phyloP scores from a whole-genome alignment of 192 early-diverging fungal genomes.

The Coemansia sp. region DNA sequence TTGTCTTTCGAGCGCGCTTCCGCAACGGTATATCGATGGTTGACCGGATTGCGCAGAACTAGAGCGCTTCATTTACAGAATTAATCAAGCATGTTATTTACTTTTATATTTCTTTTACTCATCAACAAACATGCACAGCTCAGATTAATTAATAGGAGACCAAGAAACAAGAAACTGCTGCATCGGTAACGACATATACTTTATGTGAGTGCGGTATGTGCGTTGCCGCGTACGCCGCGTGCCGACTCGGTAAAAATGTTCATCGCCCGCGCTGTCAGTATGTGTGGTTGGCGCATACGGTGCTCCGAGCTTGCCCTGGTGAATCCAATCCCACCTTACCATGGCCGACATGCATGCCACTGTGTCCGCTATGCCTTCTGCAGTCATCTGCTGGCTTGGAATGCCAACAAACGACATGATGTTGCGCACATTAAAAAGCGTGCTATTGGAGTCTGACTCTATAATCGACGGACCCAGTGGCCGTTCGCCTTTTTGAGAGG shows the following conservation, averaged over 20 bases:
- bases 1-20: constrained; percentile 91
- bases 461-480: not conserved
- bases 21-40: constrained; percentile 92
- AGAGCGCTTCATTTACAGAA: not conserved
- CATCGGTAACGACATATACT: constrained; percentile 22
- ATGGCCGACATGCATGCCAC: constrained; percentile 32
- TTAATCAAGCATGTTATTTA: not conserved
- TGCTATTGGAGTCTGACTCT: not conserved
- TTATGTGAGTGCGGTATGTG: constrained; percentile 46
- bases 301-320: constrained; percentile 23
- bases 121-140: no score
- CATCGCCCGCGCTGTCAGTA: not conserved
- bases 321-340: constrained; percentile 41
- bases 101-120: not conserved
- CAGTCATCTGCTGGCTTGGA: not conserved
- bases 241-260: constrained; percentile 31
- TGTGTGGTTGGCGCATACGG: not conserved
- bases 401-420: not conserved
- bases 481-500: not conserved
- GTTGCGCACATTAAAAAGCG: not conserved
- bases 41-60: constrained; percentile 59
- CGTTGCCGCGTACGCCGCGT: constrained; percentile 34
- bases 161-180: constrained; percentile 25
- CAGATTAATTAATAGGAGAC: not conserved
- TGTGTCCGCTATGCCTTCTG: constrained; percentile 10